Conservation (phyloP, 148 eudicot species). For the Cornus kousa region DNA sequence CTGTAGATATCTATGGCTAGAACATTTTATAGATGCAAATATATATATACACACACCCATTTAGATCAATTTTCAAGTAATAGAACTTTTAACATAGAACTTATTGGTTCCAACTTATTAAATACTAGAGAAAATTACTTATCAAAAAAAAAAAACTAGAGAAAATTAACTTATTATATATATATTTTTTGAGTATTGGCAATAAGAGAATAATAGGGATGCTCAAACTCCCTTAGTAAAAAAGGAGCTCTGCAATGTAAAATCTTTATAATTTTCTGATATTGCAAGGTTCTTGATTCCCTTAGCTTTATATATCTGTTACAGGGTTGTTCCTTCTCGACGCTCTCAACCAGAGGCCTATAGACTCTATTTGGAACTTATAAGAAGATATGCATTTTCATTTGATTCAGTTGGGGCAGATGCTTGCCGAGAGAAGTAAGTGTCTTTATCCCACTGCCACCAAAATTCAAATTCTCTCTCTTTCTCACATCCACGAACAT, state of each 20-base stretch:
- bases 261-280: not conserved
- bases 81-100: too few relatives aligned
- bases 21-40: not conserved
- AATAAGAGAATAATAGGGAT: not conserved
- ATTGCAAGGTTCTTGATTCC: not conserved
- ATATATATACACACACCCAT: too few relatives aligned
- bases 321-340: conserved; percentile 31
- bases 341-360: conserved; percentile 31
- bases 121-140: not conserved
- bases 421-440: conserved; percentile 20
- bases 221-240: not conserved
- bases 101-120: too few relatives aligned
- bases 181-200: not conserved
- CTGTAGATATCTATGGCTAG: not conserved
- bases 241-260: not conserved
- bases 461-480: not conserved
- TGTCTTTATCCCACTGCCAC: not conserved
- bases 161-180: not conserved
- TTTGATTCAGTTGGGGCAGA: conserved; percentile 10
- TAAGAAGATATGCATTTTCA: conserved; percentile 25
- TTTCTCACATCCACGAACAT: not conserved
- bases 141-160: too few relatives aligned
- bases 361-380: conserved; percentile 33
- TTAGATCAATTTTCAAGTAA: too few relatives aligned
- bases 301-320: not conserved